A percentile compares a stretch with the other conserved stretches of the same genome.
Evolutionary conservation across 2,329 filamentous ascomycete species (phyloP).

Genomic region (Trichoderma sp.): DNA sequence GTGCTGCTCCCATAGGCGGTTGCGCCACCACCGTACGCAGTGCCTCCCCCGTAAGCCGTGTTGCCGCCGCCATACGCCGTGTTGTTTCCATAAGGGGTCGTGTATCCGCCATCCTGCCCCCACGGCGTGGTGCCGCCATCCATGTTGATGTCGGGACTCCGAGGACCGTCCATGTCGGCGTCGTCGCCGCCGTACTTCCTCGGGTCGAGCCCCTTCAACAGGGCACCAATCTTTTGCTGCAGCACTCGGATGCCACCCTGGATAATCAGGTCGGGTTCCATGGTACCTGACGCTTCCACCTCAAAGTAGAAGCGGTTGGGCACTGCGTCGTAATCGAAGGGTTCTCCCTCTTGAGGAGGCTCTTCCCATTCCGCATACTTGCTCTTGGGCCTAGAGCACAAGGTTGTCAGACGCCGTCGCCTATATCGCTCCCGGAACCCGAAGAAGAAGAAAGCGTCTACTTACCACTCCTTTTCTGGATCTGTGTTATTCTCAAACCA

Average conservation of each 20-base stretch:
- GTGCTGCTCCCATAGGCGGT: slow-evolving; percentile 57
- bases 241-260: slow-evolving; percentile 85
- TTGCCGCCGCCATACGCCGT: slow-evolving; percentile 67
- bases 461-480: slow-evolving; percentile 80
- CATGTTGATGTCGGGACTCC: slow-evolving; percentile 67
- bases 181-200: slow-evolving; percentile 56
- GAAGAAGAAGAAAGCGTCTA: neutral
- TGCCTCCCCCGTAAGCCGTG: slow-evolving; percentile 65
- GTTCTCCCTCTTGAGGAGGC: slow-evolving; percentile 75
- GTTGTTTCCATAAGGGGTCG: slow-evolving; percentile 69
- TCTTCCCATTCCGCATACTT: slow-evolving; percentile 81
- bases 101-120: slow-evolving; percentile 64
- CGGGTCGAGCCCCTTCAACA: slow-evolving; percentile 63
- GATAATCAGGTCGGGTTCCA: slow-evolving; percentile 88
- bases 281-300: slow-evolving; percentile 83
- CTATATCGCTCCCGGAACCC: neutral
- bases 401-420: neutral
- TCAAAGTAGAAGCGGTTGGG: slow-evolving; percentile 90
- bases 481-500: slow-evolving; percentile 85
- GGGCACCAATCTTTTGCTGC: slow-evolving; percentile 83
- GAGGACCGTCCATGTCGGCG: slow-evolving; percentile 63
- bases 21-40: slow-evolving; percentile 59
- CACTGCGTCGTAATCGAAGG: slow-evolving; percentile 87
- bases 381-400: slow-evolving; percentile 69
- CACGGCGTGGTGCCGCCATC: slow-evolving; percentile 58